Base-by-base conservation (phyloP, 805 yeast species). In the Wickerhamiella kurtzmanii region DNA sequence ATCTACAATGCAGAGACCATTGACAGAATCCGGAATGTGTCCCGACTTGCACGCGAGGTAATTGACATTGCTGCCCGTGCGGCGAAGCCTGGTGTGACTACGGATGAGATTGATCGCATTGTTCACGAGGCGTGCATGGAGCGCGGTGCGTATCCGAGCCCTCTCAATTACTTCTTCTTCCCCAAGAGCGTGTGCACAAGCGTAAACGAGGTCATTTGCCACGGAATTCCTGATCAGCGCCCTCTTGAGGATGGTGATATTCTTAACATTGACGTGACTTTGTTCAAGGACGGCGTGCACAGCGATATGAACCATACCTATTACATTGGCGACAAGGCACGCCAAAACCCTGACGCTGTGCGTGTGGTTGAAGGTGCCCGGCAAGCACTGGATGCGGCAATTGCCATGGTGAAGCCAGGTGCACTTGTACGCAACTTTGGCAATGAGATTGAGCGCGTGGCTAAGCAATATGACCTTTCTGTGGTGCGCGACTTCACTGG, bases 251-350 rank as follows among this genome's bases (percentile, higher is more conserved):
- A 89, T 55, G 98, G 98, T 50, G 98, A 92, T 62, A 89, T 92
- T 55, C 75, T 92, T 50, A 92, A 92, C 61, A 69, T 92, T 53
- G 98, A 92, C 63, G 84, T 92, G 43, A 75, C 95, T 2, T 64
- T 92, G 46, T 92, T 75, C 67, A 76, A 82, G 64, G 75, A 82
- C 54, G 98, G 98, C 1, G 77, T 78, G 67, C 97, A 92, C 67
- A 81, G 95, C 6, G 98, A 92, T 65, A 70, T 92, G 62, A 92
- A 92, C 64, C 97, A 92, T 66, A 92, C 98, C 0, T 92, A 88
- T 64, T 92, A 92, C 60, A 94, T 92, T 22, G 98, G 97, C 11
- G 89, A 81, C 48, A 86, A 83, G 60, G 85, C 92, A 35, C 77
- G 73, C 55, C 66, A 77, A n/a, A 74, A 89, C 61, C 78, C 80